Evolutionary conservation across 257 asterid species (phyloP), one percentile per base, ranked within the genome.

Genomic region (Rhazya stricta): DNA sequence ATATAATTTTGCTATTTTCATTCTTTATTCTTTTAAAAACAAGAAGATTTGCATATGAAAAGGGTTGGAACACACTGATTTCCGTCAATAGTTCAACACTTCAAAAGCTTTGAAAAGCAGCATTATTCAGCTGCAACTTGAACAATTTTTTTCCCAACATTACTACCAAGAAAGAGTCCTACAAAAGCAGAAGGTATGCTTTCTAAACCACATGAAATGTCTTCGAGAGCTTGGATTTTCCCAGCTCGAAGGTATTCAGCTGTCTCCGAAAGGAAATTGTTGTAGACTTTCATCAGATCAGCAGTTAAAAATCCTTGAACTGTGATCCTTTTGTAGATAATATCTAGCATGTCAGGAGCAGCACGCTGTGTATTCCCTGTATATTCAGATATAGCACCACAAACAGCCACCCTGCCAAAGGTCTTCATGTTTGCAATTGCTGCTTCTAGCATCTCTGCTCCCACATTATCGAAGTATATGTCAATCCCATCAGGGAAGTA

Each of bases 381-480:
- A 77, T 91, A 90, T 72, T 88, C 94, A 9, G 97, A 86, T 4
- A 91, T 90, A 53, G 80, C 96, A 1, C 95, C 97, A 39, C 96
- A 91, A 25, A 85, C 82, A 0, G 89, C 96, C 19, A 91, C 87
- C 69, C 96, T 79, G 1, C 97, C 95, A 9, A 87, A 86, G 2
- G 53, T 9, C 67, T 86, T 91, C 97, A 86, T 91, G 84, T 88
- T 91, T 1, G 79, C 77, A 9, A 90, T 72, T 0, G 86, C 94
- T 1, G 93, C 97, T 82, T 90, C 95, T 58, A 82, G 78, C 91
- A 91, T 88, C 67, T 81, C 85, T 4, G 85, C 96, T 12, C 97
- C 97, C 73, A 90, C 95, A 3, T 91, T 91, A 77, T 91, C 97
- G 0, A 90, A 91, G 48, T 91, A 91, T 51, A 90, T 84, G 82